phyloP scores from a whole-genome alignment of 73 alveolate genomes.

The Tetrahymena malaccensis region DNA sequence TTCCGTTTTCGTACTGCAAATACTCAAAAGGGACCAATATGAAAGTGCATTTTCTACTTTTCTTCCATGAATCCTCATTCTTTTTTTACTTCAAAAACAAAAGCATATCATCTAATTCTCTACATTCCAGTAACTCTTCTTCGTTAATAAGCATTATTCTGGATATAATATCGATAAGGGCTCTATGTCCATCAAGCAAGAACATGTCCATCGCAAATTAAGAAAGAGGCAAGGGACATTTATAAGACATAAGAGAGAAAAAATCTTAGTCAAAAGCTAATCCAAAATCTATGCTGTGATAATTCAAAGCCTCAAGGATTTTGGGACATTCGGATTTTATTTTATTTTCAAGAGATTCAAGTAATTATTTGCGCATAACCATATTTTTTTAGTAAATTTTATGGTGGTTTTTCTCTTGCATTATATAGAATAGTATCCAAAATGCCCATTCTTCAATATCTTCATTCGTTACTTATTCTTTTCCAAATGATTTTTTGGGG shows the following conservation, averaged over 20 bases:
- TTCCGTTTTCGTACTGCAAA: neutral
- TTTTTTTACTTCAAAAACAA: neutral
- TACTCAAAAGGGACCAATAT: neutral
- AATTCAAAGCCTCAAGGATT: neutral
- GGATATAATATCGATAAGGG: neutral
- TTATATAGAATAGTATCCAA: neutral
- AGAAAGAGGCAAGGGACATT: neutral
- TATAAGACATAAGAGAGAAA: neutral
- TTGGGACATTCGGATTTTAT: neutral
- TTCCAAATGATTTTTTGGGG: neutral
- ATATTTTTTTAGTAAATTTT: neutral
- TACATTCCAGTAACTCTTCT: neutral
- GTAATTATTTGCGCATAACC: neutral
- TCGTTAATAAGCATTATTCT: neutral
- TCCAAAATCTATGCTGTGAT: neutral
- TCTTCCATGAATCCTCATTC: neutral
- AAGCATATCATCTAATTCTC: neutral
- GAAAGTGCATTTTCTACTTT: neutral
- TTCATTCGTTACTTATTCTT: neutral
- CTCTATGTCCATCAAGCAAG: neutral
- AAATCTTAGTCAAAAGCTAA: neutral
- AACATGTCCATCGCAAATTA: neutral
- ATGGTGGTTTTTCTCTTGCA: neutral
- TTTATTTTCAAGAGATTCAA: neutral
- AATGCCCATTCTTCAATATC: neutral